A percentile compares a stretch with the other conserved stretches of the same genome.
These are phyloP conservation scores for Xylariaceae sp. DNA, from an alignment of 2,329 filamentous ascomycete genomes.

Conservation along the genomic window DNA sequence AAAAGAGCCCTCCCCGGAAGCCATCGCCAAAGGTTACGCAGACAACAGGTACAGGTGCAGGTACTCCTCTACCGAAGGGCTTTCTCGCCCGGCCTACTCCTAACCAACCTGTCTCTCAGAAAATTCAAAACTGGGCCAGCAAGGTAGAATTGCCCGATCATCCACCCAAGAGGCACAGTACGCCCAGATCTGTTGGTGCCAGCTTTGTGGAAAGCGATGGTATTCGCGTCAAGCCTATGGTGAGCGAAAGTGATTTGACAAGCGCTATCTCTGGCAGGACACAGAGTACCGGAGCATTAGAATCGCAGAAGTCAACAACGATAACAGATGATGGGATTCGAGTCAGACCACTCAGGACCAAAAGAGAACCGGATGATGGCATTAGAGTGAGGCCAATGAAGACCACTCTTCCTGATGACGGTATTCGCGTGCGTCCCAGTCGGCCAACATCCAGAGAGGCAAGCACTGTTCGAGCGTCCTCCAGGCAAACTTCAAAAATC, in stretches of 20 bases:
- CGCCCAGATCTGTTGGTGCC: slow-evolving; percentile 36
- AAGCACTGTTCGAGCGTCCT: slow-evolving; percentile 27
- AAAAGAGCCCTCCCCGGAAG: slow-evolving; percentile 46
- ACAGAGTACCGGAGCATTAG: slow-evolving; percentile 19
- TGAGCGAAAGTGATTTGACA: slow-evolving; percentile 20
- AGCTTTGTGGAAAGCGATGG: slow-evolving; percentile 37
- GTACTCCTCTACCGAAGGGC: slow-evolving; percentile 51
- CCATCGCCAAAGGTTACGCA: slow-evolving; percentile 37
- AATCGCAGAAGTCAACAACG: slow-evolving; percentile 20
- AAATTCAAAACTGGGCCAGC: slow-evolving; percentile 61
- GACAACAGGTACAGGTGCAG: slow-evolving; percentile 32
- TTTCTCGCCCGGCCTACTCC: slow-evolving; percentile 53
- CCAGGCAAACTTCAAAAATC: slow-evolving; percentile 28
- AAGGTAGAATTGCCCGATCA: slow-evolving; percentile 51
- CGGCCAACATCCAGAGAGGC: slow-evolving; percentile 26
- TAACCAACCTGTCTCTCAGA: slow-evolving; percentile 56
- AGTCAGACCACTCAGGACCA: slow-evolving; percentile 24
- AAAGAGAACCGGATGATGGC: slow-evolving; percentile 13
- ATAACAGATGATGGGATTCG: slow-evolving; percentile 32
- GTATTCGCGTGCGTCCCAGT: slow-evolving; percentile 33
- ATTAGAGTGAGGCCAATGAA: slow-evolving; percentile 26
- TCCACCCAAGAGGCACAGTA: slow-evolving; percentile 36
- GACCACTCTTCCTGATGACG: slow-evolving; percentile 32
- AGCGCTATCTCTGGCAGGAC: slow-evolving; percentile 22
- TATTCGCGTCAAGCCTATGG: slow-evolving; percentile 38